A percentile compares a stretch with the other conserved stretches of the same genome.
These are phyloP conservation scores for Eimeria sp. DNA, from an alignment of 169 alveolate genomes.

Conservation along the genomic window DNA sequence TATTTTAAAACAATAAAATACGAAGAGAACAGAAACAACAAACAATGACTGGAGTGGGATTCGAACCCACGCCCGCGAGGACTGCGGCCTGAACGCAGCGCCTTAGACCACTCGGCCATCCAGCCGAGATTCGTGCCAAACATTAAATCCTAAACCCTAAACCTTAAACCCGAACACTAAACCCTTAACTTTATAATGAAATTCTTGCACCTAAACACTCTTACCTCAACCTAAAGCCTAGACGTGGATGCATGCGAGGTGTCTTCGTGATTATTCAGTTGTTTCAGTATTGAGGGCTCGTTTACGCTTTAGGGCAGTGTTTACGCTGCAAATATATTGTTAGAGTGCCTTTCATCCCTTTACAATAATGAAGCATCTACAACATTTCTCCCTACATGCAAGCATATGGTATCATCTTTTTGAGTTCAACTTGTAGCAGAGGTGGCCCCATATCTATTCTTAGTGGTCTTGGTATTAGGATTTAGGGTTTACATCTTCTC, in stretches of 20 bases:
- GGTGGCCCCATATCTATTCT: background rate
- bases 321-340: background rate
- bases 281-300: background rate
- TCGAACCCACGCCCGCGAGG: slow-evolving; percentile 99
- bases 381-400: too few relatives aligned
- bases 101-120: slow-evolving; percentile 99
- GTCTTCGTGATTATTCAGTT: background rate
- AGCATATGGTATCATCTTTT: too few relatives aligned
- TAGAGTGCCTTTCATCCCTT: too few relatives aligned
- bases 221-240: background rate
- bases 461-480: background rate
- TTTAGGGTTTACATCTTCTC: background rate
- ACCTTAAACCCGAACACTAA: background rate
- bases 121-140: slow-evolving; percentile 51
- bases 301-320: background rate
- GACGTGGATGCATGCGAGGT: background rate
- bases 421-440: background rate
- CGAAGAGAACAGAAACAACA: too few relatives aligned
- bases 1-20: background rate
- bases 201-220: background rate
- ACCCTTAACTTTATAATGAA: background rate
- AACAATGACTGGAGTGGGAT: slow-evolving; percentile 94
- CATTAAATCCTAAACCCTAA: background rate
- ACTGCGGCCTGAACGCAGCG: slow-evolving; percentile 99
- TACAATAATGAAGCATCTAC: too few relatives aligned